Evolutionary conservation across 2,329 filamentous ascomycete species (phyloP), one percentile per base, ranked within the genome.

Genomic region (Mariannaea sp.): DNA sequence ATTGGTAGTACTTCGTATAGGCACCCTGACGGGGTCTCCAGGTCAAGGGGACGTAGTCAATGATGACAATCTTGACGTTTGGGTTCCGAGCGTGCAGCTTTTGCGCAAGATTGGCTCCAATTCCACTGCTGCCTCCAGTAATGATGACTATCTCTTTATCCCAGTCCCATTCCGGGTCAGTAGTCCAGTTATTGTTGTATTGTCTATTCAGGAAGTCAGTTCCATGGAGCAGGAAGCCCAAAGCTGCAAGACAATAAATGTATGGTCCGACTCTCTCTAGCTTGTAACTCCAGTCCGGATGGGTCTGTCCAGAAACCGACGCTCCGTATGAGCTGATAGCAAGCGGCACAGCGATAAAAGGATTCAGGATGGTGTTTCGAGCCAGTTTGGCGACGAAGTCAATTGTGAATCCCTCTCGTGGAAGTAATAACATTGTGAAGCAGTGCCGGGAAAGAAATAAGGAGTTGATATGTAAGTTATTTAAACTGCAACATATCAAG

Each of bases 71-170:
- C 5, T 43, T 64, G 2, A 59, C 70, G 12, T 47, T 53, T 2
- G 53, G 60, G 58, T 68, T 70, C 17, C 58, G 53, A 2, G 47
- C 41, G 3, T 68, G 29, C 16, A 70, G 64, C 50, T 54, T 61
- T 55, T 66, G 59, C 35, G 61, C 65, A 39, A 74, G 60, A 29
- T 63, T 64, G 10, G 62, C 70, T 6, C 74, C 74, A 33, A 77
- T 73, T 13, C 75, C 75, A 38, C 69, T 68, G 56, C 72, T 74
- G 70, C 55, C 55, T 20, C 55, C 55, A 1, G 55, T 57, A 13
- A 57, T 51, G 13, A 57, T 22, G 8, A 57, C 38, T 5, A 57
- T 36, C 9, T 57, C 55, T 20, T 44, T 44, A 3, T 48, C 10
- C 42, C 42, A 57, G 13, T 55, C 24, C 55, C 55, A 57, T 7